Base-by-base conservation (phyloP, 352 stramenopile genomes). In the Globisporangium abappressorium region DNA sequence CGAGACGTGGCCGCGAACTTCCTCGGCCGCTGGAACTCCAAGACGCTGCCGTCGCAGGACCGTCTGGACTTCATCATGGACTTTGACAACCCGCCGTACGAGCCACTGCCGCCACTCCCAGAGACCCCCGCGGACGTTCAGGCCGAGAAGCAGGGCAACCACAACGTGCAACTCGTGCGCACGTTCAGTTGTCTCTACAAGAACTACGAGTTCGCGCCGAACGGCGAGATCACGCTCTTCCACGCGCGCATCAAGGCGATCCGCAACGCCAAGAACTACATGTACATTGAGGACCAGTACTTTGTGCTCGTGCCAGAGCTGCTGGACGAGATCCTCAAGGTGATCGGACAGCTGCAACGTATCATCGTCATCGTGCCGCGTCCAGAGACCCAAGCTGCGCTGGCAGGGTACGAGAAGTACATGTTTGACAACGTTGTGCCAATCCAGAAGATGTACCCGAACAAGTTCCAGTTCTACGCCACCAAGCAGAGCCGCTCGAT, bases 261-360 rank as follows among this genome's bases (percentile, higher is more conserved):
- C 47, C 66, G 68, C 30, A 80, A 77, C 51, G 81, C 81, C 2
- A 80, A 80, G 63, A 90, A 88, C 68, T 90, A 76, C 57, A 81
- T 90, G 22, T 90, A 87, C 72, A 82, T 90, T n/a, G 79, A 90
- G 47, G 81, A 90, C 65, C 81, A 90, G 71, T 90, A 90, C 71
- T 87, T 90, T 41, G 68, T 86, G 0, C 59, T 76, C 36, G 78
- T 90, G 5, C 80, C 78, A 0, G 64, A 84, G 53, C 53, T 90
- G 8, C 58, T 88, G 0, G 64, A 80, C 11, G 78, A 75, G 0
- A 59, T 92, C 9, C 54, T 90, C 22, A 69, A 79, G 24, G 71
- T 81, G 1, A 61, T 90, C 15, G 80, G 77, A 1, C 63, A 30
- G 20, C 57, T 92, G 15, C 73, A 90, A 33, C 62, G 71, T 9